These are phyloP conservation scores for Lithospermum erythrorhizon DNA, from an alignment of 257 asterid genomes.

Conservation along the genomic window DNA sequence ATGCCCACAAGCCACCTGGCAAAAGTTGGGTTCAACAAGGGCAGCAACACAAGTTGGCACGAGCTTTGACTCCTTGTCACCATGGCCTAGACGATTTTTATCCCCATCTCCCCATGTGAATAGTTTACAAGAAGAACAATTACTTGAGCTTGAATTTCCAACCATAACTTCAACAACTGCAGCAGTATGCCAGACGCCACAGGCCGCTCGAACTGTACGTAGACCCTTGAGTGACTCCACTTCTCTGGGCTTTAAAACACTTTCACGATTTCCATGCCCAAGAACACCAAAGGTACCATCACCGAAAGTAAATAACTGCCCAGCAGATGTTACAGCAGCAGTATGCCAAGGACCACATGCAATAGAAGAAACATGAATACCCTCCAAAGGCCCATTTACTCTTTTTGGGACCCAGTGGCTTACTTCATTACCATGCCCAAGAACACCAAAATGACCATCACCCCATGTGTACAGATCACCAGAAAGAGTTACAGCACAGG, in stretches of 20 bases:
- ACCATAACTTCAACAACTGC: slow-evolving; percentile 91
- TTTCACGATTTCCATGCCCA: slow-evolving; percentile 77
- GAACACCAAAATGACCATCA: slow-evolving; percentile 70
- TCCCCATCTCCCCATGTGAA: slow-evolving; percentile 98
- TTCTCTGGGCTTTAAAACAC: slow-evolving; percentile 65
- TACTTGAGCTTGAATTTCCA: slow-evolving; percentile 75
- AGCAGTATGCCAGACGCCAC: slow-evolving; percentile 97
- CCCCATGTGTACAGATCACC: slow-evolving; percentile 97
- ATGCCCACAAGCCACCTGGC: slow-evolving; percentile 89
- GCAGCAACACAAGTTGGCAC: slow-evolving; percentile 92
- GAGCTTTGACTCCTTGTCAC: slow-evolving; percentile 70
- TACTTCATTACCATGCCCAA: slow-evolving; percentile 89
- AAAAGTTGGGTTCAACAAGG: slow-evolving; percentile 81
- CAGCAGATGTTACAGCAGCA: slow-evolving; percentile 85
- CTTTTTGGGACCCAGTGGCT: slow-evolving; percentile 87
- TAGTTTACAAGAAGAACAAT: slow-evolving; percentile 78
- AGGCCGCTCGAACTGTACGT: slow-evolving; percentile 75
- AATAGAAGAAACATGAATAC: slow-evolving; percentile 69
- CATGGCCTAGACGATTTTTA: slow-evolving; percentile 78
- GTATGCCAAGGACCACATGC: slow-evolving; percentile 97
- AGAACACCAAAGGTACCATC: slow-evolving; percentile 94
- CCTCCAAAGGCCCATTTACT: slow-evolving; percentile 72
- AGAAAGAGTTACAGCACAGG: slow-evolving; percentile 85
- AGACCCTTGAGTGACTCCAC: slow-evolving; percentile 86
- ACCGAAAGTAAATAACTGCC: slow-evolving; percentile 83